phyloP scores from a whole-genome alignment of 805 yeast species.

The Ogataea paradorogensis region DNA sequence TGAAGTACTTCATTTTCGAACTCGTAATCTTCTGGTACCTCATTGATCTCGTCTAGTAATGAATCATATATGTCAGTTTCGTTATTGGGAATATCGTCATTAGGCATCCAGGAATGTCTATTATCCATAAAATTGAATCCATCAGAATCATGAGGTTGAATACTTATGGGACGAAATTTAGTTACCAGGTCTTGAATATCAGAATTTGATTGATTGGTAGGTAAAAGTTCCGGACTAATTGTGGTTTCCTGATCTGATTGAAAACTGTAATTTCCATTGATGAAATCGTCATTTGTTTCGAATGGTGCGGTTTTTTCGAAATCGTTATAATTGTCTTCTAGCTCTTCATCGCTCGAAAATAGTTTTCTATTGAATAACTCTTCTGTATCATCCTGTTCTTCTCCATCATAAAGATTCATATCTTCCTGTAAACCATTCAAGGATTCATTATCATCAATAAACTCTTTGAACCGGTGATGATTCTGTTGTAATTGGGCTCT shows the following conservation, averaged over 20 bases:
- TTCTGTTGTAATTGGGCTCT: conserved; percentile 14
- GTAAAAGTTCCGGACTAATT: conserved; percentile 13
- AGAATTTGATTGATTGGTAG: conserved; percentile 11
- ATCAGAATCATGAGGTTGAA: conserved; percentile 11
- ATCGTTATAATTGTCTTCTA: conserved; percentile 1
- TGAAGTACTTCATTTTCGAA: conserved; percentile 15
- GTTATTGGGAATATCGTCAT: conserved; percentile 18
- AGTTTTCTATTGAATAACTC: conserved; percentile 36
- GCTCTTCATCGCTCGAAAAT: conserved; percentile 33
- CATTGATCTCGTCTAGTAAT: conserved; percentile 36
- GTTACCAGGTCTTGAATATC: conserved; percentile 10
- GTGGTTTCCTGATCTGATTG: conserved; percentile 21
- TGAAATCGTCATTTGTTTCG: neutral
- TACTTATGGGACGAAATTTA: conserved; percentile 3
- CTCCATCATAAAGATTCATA: conserved; percentile 31
- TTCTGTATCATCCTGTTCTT: conserved; percentile 38
- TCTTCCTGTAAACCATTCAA: conserved; percentile 31
- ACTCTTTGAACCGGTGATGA: conserved; percentile 20
- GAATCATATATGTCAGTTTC: conserved; percentile 21
- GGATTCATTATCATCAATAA: conserved; percentile 28
- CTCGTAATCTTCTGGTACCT: conserved; percentile 37
- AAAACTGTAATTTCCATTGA: conserved; percentile 3
- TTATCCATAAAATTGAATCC: conserved; percentile 22
- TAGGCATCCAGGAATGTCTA: conserved; percentile 31
- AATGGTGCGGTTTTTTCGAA: conserved; percentile 4